Percentiles rank a stretch among this genome's conserved stretches.
Conservation (phyloP, 768 basidiomycete genomes). For the Boletales sp. region DNA sequence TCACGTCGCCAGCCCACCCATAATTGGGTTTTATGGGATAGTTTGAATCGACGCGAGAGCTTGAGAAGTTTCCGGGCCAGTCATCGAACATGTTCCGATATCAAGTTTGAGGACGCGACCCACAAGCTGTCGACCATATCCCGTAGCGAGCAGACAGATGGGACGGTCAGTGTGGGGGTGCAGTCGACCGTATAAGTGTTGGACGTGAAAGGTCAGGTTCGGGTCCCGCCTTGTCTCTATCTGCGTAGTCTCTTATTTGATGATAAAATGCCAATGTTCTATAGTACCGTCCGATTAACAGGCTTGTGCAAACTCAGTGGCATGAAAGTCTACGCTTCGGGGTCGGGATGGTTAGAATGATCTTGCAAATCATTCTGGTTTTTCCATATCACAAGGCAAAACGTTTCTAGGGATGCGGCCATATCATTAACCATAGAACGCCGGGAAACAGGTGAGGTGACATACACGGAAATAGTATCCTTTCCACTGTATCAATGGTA, state of each 20-base stretch:
- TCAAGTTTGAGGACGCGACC: background rate
- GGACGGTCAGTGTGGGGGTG: background rate
- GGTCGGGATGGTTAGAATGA: too few relatives aligned
- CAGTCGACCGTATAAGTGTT: background rate
- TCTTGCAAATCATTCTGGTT: too few relatives aligned
- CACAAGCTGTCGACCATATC: background rate
- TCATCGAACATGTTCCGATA: background rate
- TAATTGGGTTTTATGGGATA: background rate
- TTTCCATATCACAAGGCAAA: constrained; percentile 13
- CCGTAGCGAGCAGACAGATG: background rate
- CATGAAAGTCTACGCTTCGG: too few relatives aligned
- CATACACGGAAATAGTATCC: constrained; percentile 35
- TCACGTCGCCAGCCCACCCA: background rate
- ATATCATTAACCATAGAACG: background rate
- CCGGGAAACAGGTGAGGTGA: constrained; percentile 2
- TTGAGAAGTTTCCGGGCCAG: background rate
- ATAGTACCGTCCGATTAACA: too few relatives aligned
- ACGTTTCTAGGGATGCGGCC: constrained; percentile 10
- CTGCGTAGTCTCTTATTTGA: background rate
- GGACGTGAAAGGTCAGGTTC: background rate
- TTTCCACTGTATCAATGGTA: constrained; percentile 34
- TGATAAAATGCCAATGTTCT: background rate
- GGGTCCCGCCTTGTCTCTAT: background rate
- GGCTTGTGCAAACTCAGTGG: background rate
- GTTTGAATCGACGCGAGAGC: constrained; percentile 11